Evolutionary conservation across 148 eudicot species (phyloP).

Genomic region (Diospyros lotus): DNA sequence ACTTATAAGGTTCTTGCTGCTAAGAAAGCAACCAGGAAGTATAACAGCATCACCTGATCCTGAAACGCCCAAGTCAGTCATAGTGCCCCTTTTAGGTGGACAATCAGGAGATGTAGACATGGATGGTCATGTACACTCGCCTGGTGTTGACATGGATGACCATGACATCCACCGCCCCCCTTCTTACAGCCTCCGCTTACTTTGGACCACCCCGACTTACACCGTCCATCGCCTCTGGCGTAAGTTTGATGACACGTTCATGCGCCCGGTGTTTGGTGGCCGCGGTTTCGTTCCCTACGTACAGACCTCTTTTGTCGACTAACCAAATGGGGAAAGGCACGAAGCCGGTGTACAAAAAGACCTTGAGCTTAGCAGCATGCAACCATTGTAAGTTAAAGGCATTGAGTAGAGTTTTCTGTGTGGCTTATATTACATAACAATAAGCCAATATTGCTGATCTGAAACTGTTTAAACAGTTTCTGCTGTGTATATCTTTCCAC

Average conservation of each 20-base stretch:
- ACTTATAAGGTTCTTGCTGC: constrained; percentile 53
- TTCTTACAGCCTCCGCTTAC: constrained; percentile 38
- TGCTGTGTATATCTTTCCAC: not conserved
- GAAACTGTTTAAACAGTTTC: not conserved
- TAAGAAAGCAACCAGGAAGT: constrained; percentile 35
- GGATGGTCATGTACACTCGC: constrained; percentile 9
- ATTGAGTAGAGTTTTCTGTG: not conserved
- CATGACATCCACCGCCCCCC: constrained; percentile 23
- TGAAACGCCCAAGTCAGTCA: constrained; percentile 45
- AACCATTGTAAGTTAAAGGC: not conserved
- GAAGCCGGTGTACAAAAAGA: not conserved
- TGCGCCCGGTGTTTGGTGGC: constrained; percentile 79
- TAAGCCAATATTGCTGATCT: not conserved
- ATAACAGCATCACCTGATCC: constrained; percentile 49
- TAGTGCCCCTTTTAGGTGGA: constrained; percentile 48
- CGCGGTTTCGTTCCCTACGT: constrained; percentile 64
- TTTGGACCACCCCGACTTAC: constrained; percentile 58
- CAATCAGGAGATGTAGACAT: constrained; percentile 7
- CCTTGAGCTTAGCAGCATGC: not conserved
- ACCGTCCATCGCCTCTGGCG: constrained; percentile 69
- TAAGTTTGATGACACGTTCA: constrained; percentile 59
- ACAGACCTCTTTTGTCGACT: constrained; percentile 38
- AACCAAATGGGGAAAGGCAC: not conserved
- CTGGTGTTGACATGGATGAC: constrained; percentile 26
- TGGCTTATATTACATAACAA: not conserved